These are phyloP conservation scores for Penicillium sp. DNA, from an alignment of 2,329 filamentous ascomycete genomes.

Conservation along the genomic window DNA sequence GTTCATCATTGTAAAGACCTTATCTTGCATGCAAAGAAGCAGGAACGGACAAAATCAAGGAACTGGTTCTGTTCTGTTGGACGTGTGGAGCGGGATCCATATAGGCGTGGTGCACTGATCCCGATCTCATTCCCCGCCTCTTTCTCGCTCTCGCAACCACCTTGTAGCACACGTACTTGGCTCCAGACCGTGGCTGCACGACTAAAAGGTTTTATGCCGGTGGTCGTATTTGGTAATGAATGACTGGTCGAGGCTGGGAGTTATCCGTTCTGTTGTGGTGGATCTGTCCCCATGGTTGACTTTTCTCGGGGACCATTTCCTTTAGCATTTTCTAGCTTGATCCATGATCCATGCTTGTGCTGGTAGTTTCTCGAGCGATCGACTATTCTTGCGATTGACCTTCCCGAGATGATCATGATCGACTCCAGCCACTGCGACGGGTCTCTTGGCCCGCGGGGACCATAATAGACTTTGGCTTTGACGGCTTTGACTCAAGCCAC, in stretches of 20 bases:
- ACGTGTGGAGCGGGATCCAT: constrained; percentile 3
- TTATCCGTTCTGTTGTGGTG: neutral
- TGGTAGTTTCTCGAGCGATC: neutral
- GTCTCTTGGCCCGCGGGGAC: neutral
- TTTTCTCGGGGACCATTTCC: neutral
- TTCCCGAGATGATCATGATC: neutral
- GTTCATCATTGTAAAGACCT: neutral
- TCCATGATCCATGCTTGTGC: neutral
- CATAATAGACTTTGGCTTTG: constrained; percentile 7
- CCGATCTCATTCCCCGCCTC: neutral
- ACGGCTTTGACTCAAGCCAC: neutral
- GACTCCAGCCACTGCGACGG: neutral
- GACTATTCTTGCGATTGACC: neutral
- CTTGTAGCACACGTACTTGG: neutral
- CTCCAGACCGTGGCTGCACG: constrained; percentile 5
- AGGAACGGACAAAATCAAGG: constrained; percentile 7
- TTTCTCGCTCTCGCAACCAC: neutral
- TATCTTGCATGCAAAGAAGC: constrained; percentile 8
- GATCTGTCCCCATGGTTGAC: neutral
- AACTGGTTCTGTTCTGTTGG: neutral
- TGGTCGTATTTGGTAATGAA: neutral
- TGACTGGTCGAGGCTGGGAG: neutral
- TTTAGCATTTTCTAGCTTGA: neutral
- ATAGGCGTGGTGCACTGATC: neutral
- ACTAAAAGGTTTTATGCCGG: neutral